A percentile compares a stretch with the other conserved stretches of the same genome.
Evolutionary conservation across 2,329 filamentous ascomycete species (phyloP).

Genomic region (Pseudodiploospora longispora): DNA sequence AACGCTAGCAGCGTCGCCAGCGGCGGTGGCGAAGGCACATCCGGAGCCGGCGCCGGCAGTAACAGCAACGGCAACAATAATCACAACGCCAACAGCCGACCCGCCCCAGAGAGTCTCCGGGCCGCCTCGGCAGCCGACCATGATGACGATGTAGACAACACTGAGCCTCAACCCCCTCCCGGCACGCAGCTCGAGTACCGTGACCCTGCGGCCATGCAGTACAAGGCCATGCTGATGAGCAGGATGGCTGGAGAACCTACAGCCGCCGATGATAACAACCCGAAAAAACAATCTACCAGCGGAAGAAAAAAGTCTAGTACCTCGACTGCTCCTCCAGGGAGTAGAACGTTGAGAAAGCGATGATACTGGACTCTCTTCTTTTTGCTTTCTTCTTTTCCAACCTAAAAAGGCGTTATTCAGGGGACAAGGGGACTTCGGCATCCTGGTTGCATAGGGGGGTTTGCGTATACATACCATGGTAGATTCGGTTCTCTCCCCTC

Average conservation of each 20-base stretch:
- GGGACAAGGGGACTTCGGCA: too few relatives aligned
- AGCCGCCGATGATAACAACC: too few relatives aligned
- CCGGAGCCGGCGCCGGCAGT: not conserved
- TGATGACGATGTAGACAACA: constrained; percentile 15
- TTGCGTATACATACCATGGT: too few relatives aligned
- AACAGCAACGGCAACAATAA: not conserved
- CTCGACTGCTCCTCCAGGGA: too few relatives aligned
- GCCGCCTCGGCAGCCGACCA: constrained; percentile 8
- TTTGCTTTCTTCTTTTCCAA: too few relatives aligned
- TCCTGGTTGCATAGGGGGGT: too few relatives aligned
- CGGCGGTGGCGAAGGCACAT: constrained; percentile 6
- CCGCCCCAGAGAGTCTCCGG: constrained; percentile 2
- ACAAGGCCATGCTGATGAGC: constrained; percentile 36
- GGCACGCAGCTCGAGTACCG: constrained; percentile 48
- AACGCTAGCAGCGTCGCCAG: constrained; percentile 39
- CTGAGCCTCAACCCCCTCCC: constrained; percentile 26
- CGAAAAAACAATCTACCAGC: too few relatives aligned
- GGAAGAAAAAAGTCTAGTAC: too few relatives aligned
- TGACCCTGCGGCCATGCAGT: constrained; percentile 39
- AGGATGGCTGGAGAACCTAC: constrained; percentile 28
- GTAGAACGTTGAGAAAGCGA: too few relatives aligned
- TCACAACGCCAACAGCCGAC: not conserved
- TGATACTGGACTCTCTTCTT: too few relatives aligned
- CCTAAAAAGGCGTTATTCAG: too few relatives aligned
- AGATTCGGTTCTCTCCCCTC: too few relatives aligned